These are phyloP conservation scores for Kurtzmaniella quercitrusa DNA, from an alignment of 1,139 yeast species.

Conservation along the genomic window DNA sequence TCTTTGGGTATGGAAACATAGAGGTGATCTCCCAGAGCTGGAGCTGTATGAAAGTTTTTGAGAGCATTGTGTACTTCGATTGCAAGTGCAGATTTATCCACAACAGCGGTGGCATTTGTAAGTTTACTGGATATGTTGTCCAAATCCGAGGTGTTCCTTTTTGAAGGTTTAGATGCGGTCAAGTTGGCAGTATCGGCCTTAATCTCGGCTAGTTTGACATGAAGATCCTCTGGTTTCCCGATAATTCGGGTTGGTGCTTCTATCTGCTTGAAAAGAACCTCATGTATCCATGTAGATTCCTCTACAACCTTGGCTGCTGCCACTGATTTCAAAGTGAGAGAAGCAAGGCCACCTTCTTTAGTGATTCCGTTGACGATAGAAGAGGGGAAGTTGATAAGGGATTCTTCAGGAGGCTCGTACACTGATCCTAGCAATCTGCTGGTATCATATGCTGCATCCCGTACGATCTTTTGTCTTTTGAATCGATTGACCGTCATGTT, in stretches of 20 bases:
- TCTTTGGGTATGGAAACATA: background rate
- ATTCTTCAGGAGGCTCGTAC: constrained; percentile 31
- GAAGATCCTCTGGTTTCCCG: constrained; percentile 17
- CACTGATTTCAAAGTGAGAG: constrained; percentile 41
- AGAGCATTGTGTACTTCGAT: background rate
- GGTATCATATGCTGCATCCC: constrained; percentile 1
- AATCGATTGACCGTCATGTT: constrained; percentile 1
- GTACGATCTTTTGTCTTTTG: constrained; percentile 11
- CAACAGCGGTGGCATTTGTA: background rate
- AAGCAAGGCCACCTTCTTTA: constrained; percentile 40
- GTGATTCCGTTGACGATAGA: constrained; percentile 43
- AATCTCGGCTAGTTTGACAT: constrained; percentile 14
- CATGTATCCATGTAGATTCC: constrained; percentile 30
- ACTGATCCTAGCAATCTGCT: constrained; percentile 19
- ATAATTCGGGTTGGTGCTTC: constrained; percentile 18
- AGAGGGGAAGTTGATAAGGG: constrained; percentile 34
- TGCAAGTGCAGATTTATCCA: background rate
- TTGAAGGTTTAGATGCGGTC: constrained; percentile 3
- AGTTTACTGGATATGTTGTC: background rate
- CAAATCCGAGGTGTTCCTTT: constrained; percentile 1
- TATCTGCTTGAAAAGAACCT: constrained; percentile 12
- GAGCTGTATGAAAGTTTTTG: background rate
- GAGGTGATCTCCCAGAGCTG: background rate
- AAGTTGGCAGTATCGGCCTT: constrained; percentile 16
- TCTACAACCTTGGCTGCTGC: constrained; percentile 37